Conservation (phyloP, 257 asterid genomes). For the Agastache rugosa region DNA sequence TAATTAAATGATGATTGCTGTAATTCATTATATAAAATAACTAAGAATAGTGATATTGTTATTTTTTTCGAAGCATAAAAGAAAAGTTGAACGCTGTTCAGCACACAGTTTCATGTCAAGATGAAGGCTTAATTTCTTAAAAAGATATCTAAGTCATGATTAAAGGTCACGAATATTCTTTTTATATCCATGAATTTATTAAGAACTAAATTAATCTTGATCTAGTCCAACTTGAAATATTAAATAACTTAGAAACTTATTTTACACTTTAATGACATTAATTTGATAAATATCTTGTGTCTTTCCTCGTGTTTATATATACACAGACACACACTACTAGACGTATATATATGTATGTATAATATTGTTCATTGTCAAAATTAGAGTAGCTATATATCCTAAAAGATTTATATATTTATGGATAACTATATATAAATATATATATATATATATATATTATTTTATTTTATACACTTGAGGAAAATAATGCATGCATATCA, state of each 20-base stretch:
- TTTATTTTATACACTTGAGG: too few species aligned
- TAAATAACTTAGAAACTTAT: not conserved
- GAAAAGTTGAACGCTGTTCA: not conserved
- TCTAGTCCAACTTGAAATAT: not conserved
- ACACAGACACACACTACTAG: too few species aligned
- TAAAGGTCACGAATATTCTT: not conserved
- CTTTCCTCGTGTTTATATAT: not conserved
- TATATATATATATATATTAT: not conserved
- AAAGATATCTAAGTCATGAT: constrained; percentile 1
- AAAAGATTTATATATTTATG: too few species aligned
- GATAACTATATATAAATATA: too few species aligned
- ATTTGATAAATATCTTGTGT: not conserved
- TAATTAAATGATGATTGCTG: not conserved
- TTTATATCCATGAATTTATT: not conserved
- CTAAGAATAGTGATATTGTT: not conserved
- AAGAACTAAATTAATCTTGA: not conserved
- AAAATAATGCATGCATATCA: not conserved
- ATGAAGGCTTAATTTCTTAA: not conserved
- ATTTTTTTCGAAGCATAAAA: not conserved
- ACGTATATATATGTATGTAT: too few species aligned
- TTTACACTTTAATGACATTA: not conserved
- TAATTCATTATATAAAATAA: constrained; percentile 7
- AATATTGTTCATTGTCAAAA: not conserved
- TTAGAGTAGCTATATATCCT: not conserved
- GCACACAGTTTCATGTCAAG: not conserved